Base-by-base conservation (phyloP, 139 green algal genomes). In the Chlorella sp. region DNA sequence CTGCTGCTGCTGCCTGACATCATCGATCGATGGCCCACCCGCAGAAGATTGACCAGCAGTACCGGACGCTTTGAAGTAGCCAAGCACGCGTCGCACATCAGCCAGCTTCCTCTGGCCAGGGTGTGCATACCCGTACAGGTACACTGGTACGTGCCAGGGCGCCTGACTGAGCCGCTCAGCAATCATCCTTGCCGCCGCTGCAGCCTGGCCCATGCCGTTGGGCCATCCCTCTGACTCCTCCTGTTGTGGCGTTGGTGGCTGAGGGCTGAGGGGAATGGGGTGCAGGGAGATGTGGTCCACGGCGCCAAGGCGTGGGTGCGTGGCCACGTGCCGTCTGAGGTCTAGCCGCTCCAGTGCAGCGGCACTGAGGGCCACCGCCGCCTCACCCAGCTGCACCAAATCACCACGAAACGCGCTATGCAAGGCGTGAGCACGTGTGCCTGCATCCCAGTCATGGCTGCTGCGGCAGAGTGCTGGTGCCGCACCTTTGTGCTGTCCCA, bases 121-220 rank as follows among this genome's bases (percentile, higher is more conserved):
- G 33, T 85, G 71, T 31, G 86, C 89, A 26, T 66, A 68, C 2
- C 87, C 90, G 50, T 95, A 95, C 24, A 88, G 72, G 51, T 86
- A 88, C 2, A 88, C 83, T 0, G 89, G 87, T 32, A 95, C 55
- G 2, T 59, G 35, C 17, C 30, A 34, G 1, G 74, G 75, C 2
- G 82, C 35, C 31, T 50, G 42, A 24, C 33, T 55, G 17, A 81
- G 66, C 71, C 30, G 34, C 64, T 34, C 2, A 31, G 66, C 71
- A 35, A 84, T 59, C 1, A 6, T 17, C 2, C 17, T 22, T 10
- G 79, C 74, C 0, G 30, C 5, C 33, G n/a, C 55, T 23, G 35
- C 32, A 1, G 29, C 63, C 32, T 32, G 49, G 61, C 1, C 27
- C 49, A 33, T 42, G 24, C 27, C 3, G 20, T 10, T 10, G 20